These are phyloP conservation scores for Erysiphe pulchra DNA, from an alignment of 2,329 filamentous ascomycete species.

Conservation along the genomic window DNA sequence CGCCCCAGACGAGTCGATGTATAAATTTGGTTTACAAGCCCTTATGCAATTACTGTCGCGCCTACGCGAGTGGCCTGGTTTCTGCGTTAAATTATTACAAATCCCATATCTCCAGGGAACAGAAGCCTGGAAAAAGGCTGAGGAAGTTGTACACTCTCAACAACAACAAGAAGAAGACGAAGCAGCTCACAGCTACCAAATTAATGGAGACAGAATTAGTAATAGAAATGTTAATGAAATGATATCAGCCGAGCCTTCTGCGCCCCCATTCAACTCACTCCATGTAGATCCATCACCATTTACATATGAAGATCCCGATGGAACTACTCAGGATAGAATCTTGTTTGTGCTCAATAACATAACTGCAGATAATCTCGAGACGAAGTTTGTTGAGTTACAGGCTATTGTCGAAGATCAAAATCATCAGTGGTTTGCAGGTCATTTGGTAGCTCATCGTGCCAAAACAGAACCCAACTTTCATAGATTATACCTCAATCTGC, in stretches of 20 bases:
- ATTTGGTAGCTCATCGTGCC: conserved; percentile 83
- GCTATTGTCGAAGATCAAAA: conserved; percentile 56
- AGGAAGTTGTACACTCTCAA: conserved; percentile 49
- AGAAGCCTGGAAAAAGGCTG: conserved; percentile 58
- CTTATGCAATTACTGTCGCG: conserved; percentile 67
- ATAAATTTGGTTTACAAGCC: conserved; percentile 90
- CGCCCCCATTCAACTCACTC: conserved; percentile 53
- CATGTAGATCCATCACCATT: conserved; percentile 44
- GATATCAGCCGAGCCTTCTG: conserved; percentile 28
- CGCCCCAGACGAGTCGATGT: conserved; percentile 67
- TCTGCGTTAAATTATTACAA: conserved; percentile 63
- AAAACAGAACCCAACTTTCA: conserved; percentile 97
- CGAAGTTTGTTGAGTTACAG: conserved; percentile 61
- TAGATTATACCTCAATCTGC: conserved; percentile 68
- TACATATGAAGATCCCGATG: conserved; percentile 57
- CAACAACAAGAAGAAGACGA: conserved; percentile 15
- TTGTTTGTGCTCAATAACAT: conserved; percentile 94
- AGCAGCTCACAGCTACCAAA: conserved; percentile 3
- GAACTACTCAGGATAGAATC: conserved; percentile 74
- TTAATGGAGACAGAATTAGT: conserved; percentile 25
- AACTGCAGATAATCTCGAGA: conserved; percentile 63
- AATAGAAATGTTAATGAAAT: conserved; percentile 49
- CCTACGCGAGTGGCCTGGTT: conserved; percentile 82
- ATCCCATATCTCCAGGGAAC: conserved; percentile 65
- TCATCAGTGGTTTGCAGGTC: conserved; percentile 89